Percentiles rank a stretch among this genome's conserved stretches.
Conservation (phyloP, 2,329 filamentous ascomycete genomes). For the Hypoxylon sp. region DNA sequence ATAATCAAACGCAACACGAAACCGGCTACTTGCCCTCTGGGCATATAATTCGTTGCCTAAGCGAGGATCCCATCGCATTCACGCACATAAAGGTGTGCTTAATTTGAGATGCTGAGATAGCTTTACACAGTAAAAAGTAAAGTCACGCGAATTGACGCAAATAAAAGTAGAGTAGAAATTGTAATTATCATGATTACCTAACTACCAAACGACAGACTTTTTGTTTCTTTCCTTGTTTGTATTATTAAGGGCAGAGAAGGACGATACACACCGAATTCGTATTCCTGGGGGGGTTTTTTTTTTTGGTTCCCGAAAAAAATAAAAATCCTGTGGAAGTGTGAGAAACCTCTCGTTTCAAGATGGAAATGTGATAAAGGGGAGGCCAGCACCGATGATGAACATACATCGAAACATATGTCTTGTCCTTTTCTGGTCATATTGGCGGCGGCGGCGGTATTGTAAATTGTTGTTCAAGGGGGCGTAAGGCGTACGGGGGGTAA, state of each 20-base stretch:
- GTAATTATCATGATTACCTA: conserved; percentile 20
- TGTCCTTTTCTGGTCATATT: not conserved
- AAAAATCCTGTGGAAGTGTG: conserved; percentile 25
- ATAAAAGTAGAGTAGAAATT: too few relatives aligned
- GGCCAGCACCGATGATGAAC: conserved; percentile 14
- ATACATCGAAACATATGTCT: conserved; percentile 18
- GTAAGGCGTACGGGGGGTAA: conserved; percentile 6
- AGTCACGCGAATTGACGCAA: not conserved
- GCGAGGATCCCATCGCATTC: too few relatives aligned
- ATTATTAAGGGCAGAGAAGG: conserved; percentile 33
- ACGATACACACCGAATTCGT: conserved; percentile 43
- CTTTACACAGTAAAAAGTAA: not conserved
- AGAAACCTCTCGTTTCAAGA: conserved; percentile 17
- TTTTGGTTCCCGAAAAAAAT: too few relatives aligned
- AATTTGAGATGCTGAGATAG: not conserved
- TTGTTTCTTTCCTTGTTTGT: too few relatives aligned
- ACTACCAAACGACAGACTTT: conserved; percentile 19
- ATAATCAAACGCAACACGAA: too few relatives aligned
- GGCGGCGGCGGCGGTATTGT: not conserved
- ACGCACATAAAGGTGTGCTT: too few relatives aligned
- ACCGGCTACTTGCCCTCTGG: too few relatives aligned
- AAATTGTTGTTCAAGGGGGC: not conserved
- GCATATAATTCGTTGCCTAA: too few relatives aligned
- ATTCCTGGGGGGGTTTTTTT: conserved; percentile 6
- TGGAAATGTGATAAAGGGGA: conserved; percentile 1